phyloP scores from a whole-genome alignment of 2,329 filamentous ascomycete species.

The Thermothelomyces thermophilus region DNA sequence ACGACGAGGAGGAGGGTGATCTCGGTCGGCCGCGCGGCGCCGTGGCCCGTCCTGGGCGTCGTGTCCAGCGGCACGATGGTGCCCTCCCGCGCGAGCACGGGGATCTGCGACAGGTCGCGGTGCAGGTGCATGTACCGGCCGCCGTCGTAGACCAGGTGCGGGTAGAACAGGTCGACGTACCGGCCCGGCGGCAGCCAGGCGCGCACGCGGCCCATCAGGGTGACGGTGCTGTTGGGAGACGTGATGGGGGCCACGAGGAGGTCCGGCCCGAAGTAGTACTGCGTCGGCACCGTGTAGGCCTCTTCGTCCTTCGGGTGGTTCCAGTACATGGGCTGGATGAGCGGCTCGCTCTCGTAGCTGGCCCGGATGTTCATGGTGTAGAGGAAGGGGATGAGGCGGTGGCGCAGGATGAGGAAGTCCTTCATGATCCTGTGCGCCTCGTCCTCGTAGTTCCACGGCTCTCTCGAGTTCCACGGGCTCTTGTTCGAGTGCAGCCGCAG shows the following conservation, averaged over 20 bases:
- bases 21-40: slow-evolving; percentile 38
- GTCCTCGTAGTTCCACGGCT: slow-evolving; percentile 51
- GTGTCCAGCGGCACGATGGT: slow-evolving; percentile 52
- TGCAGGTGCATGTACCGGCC: slow-evolving; percentile 46
- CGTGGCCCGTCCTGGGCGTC: slow-evolving; percentile 37
- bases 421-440: slow-evolving; percentile 42
- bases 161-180: slow-evolving; percentile 51
- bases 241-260: slow-evolving; percentile 53
- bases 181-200: slow-evolving; percentile 52
- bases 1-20: slow-evolving; percentile 45
- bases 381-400: slow-evolving; percentile 54
- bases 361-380: slow-evolving; percentile 50
- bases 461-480: slow-evolving; percentile 52
- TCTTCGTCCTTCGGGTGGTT: slow-evolving; percentile 41
- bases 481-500: slow-evolving; percentile 54
- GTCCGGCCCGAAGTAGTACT: slow-evolving; percentile 53
- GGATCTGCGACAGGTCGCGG: slow-evolving; percentile 42
- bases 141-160: slow-evolving; percentile 51
- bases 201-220: slow-evolving; percentile 41
- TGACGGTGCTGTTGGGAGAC: slow-evolving; percentile 39
- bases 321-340: slow-evolving; percentile 60
- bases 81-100: slow-evolving; percentile 50
- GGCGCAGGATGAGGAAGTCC: slow-evolving; percentile 46
- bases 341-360: slow-evolving; percentile 39
- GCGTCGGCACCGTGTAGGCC: slow-evolving; percentile 50